Base-by-base conservation (phyloP, 2,329 filamentous ascomycete genomes). In the Corinectria fuckeliana region DNA sequence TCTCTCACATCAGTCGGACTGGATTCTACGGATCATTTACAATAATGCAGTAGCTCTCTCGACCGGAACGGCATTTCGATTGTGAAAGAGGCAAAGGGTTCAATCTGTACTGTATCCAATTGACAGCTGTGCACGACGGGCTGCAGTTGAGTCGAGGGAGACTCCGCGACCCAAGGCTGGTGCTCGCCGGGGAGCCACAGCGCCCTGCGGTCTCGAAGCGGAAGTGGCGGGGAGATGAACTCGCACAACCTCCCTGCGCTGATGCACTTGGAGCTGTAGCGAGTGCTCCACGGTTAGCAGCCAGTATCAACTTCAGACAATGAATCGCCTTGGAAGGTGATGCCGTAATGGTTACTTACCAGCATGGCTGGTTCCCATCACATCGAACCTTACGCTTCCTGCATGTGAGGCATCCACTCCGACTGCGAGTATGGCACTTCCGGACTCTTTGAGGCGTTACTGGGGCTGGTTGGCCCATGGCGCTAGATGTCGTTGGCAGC, bases 41-140 rank as follows among this genome's bases (percentile, higher is more conserved):
- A 71, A 4, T 71, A 71, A 34, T 69, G 56, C 2, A 71, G 56
- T 0, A 71, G 30, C 4, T 71, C 60, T 3, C 57, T 69, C 5
- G 68, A 71, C 8, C 63, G 66, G 4, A 65, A 58, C 2, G 68
- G 63, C 68, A 71, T 69, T 2, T 62, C 50, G 9, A 71, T 38
- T 0, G 65, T 61, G 9, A 69, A 34, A 1, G 58, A 61, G 13
- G 66, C 68, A 8, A 69, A 69, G 0, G 63, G 60, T 5, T 64
- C 65, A 8, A 64, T 50, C n/a, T 55, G 62, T 0, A 41, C 39
- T 2, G 56, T 39, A n/a, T n/a, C n/a, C 1, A 45, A 39, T 0
- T 61, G 55, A 2, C 36, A 11, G 3, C 10, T 28, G 3, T 41
- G 18, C 2, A 57, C 3, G 18, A 50, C 32, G 5, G 9, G 9